Percentiles rank a stretch among this genome's conserved stretches.
phyloP scores from a whole-genome alignment of 495 filamentous ascomycete genomes.

The Penicillium daleae region DNA sequence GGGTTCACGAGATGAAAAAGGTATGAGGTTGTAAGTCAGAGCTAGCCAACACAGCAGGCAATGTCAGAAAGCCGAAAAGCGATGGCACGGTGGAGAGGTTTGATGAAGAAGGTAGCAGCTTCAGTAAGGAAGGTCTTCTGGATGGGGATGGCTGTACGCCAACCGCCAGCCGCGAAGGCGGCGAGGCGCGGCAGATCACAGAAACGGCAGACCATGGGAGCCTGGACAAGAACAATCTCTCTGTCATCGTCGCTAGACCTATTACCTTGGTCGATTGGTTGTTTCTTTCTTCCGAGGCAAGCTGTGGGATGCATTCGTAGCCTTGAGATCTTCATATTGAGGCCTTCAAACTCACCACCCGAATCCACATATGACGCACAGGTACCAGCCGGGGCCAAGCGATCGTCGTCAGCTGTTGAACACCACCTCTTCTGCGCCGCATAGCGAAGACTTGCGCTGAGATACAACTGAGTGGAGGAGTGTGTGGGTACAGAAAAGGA shows the following conservation, averaged over 20 bases:
- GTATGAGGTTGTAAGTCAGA: conserved; percentile 36
- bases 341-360: neutral
- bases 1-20: conserved; percentile 37
- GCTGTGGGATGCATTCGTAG: neutral
- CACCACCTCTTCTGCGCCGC: conserved; percentile 2
- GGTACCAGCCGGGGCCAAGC: conserved; percentile 26
- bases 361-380: conserved; percentile 39
- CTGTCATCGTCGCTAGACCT: neutral
- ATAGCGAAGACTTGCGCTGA: neutral
- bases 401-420: conserved; percentile 25
- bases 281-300: neutral
- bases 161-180: conserved; percentile 39
- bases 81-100: conserved; percentile 42
- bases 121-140: conserved; percentile 46
- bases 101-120: conserved; percentile 47
- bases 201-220: conserved; percentile 17
- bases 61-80: conserved; percentile 38
- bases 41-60: conserved; percentile 24
- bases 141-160: conserved; percentile 48
- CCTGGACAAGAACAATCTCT: neutral
- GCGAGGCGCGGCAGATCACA: conserved; percentile 41
- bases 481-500: neutral
- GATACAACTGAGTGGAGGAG: neutral
- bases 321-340: neutral
- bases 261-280: neutral